Percentiles rank a stretch among this genome's conserved stretches.
These are phyloP conservation scores for Vanderwaltozyma polyspora DNA, from an alignment of 805 yeast species.

Conservation along the genomic window DNA sequence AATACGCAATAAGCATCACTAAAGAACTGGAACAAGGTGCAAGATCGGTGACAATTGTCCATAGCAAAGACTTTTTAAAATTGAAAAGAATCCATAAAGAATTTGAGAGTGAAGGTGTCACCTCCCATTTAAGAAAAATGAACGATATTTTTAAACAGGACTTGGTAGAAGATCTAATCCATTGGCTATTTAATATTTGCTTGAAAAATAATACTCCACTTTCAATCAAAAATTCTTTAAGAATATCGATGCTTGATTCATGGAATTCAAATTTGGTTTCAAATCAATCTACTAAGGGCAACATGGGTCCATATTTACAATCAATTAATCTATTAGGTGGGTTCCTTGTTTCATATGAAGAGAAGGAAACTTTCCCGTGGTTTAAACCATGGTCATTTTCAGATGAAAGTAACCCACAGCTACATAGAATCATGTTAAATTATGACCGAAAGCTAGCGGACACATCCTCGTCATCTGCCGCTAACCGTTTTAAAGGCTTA, in stretches of 20 bases:
- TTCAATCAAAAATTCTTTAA: constrained; percentile 8
- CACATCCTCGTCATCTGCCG: constrained; percentile 7
- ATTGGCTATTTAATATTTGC: constrained; percentile 15
- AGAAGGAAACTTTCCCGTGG: constrained; percentile 17
- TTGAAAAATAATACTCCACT: constrained; percentile 4
- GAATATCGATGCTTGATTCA: constrained; percentile 16
- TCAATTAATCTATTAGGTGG: constrained; percentile 23
- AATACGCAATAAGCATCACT: constrained; percentile 17
- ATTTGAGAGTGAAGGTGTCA: constrained; percentile 15
- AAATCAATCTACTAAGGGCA: constrained; percentile 4
- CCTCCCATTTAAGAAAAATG: constrained; percentile 12
- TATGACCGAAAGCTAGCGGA: constrained; percentile 17
- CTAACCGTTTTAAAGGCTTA: constrained; percentile 18
- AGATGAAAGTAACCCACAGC: constrained; percentile 6
- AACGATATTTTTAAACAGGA: constrained; percentile 18
- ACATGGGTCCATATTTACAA: constrained; percentile 6
- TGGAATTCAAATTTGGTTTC: constrained; percentile 16
- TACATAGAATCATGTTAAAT: constrained; percentile 9
- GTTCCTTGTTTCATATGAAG: constrained; percentile 18
- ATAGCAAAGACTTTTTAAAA: constrained; percentile 10
- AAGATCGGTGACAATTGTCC: constrained; percentile 14
- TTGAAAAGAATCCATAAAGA: constrained; percentile 9
- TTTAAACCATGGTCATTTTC: constrained; percentile 20
- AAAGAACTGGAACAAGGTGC: constrained; percentile 10
- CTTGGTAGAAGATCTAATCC: constrained; percentile 15